Conservation (phyloP, 768 basidiomycete genomes). For the Macrolepiota fuliginosa region DNA sequence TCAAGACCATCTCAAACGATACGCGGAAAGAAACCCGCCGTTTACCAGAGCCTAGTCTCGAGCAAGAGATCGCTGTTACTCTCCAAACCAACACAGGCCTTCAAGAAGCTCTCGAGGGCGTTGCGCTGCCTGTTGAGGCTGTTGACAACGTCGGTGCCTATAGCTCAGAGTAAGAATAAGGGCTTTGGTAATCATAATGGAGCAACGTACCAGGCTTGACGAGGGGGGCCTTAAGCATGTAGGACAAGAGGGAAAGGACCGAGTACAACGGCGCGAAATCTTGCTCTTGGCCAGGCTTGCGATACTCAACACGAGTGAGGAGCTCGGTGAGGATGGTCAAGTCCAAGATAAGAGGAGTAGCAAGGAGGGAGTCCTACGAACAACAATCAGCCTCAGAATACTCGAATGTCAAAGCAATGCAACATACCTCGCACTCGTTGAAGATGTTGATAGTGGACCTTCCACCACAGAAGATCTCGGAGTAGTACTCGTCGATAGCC, state of each 20-base stretch:
- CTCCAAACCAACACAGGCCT: constrained; percentile 91
- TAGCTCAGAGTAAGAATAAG: neutral
- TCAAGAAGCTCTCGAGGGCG: constrained; percentile 90
- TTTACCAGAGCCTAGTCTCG: constrained; percentile 86
- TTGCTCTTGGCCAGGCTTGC: constrained; percentile 44
- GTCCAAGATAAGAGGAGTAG: constrained; percentile 95
- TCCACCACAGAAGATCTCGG: constrained; percentile 96
- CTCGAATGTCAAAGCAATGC: neutral
- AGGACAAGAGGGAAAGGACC: constrained; percentile 88
- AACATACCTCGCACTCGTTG: constrained; percentile 89
- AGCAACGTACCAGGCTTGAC: constrained; percentile 74
- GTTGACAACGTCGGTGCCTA: constrained; percentile 91
- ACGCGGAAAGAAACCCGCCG: neutral
- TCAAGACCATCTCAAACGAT: neutral
- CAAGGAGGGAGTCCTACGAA: constrained; percentile 84
- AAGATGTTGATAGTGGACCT: constrained; percentile 94
- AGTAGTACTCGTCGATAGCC: constrained; percentile 99
- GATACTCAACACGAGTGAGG: constrained; percentile 90
- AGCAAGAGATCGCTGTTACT: constrained; percentile 81
- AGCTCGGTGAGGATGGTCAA: constrained; percentile 91
- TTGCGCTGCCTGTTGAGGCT: constrained; percentile 92
- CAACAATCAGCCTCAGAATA: constrained; percentile 9
- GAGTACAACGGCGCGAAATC: constrained; percentile 87
- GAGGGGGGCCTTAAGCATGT: constrained; percentile 98
- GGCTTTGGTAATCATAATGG: neutral